Evolutionary conservation across 306 rosid genomes (phyloP).

Genomic region (Prunus fruticosa): DNA sequence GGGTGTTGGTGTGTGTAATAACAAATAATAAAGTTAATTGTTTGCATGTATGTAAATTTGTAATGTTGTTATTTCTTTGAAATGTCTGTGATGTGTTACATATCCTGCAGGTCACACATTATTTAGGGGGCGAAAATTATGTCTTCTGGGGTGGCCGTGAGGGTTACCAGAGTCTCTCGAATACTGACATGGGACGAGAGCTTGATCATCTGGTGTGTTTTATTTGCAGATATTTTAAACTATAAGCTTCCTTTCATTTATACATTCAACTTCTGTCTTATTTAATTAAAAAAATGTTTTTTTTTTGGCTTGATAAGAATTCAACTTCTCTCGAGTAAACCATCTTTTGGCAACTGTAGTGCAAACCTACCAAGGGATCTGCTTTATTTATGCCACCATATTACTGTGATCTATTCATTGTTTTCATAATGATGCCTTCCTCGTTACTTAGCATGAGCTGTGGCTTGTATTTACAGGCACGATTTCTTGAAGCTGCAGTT

Average conservation of each 20-base stretch:
- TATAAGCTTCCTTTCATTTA: not conserved
- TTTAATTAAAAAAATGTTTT: too few relatives aligned
- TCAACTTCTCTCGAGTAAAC: not conserved
- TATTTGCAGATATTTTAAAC: not conserved
- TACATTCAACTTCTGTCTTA: not conserved
- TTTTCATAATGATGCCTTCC: slow-evolving; percentile 3
- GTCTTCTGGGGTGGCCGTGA: slow-evolving; percentile 99
- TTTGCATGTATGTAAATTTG: not conserved
- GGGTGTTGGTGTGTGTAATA: slow-evolving; percentile 15
- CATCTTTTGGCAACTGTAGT: not conserved
- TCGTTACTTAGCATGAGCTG: slow-evolving; percentile 6
- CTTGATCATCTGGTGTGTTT: slow-evolving; percentile 79
- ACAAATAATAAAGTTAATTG: not conserved
- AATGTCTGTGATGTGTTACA: slow-evolving; percentile 17
- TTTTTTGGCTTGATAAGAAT: not conserved
- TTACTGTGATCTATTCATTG: not conserved
- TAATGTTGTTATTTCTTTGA: slow-evolving; percentile 1
- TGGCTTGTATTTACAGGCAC: slow-evolving; percentile 55
- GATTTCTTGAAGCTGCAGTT: slow-evolving; percentile 82
- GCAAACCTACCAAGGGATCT: not conserved
- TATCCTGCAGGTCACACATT: slow-evolving; percentile 73
- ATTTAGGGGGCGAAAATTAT: slow-evolving; percentile 91
- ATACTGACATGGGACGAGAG: slow-evolving; percentile 97
- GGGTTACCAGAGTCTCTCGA: slow-evolving; percentile 89
- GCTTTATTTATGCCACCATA: slow-evolving; percentile 1